Evolutionary conservation across 495 filamentous ascomycete genomes (phyloP).

Genomic region (Tuber melanosporum): DNA sequence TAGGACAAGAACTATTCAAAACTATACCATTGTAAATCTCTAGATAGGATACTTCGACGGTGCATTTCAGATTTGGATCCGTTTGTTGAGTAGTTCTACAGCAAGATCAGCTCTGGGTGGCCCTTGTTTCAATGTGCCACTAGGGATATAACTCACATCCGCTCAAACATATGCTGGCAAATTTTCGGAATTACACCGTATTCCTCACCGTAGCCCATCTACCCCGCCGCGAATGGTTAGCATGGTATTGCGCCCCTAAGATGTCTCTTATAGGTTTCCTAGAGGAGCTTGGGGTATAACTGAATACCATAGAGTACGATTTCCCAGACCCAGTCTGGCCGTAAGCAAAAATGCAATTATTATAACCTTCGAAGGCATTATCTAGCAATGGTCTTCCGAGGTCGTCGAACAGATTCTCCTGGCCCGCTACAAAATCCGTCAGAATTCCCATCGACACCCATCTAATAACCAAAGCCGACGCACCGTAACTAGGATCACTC

Average conservation of each 20-base stretch:
- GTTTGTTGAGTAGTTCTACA: constrained; percentile 54
- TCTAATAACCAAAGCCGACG: constrained; percentile 13
- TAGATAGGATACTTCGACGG: constrained; percentile 96
- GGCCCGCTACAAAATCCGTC: constrained; percentile 52
- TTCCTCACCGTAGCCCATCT: constrained; percentile 95
- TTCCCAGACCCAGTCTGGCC: constrained; percentile 98
- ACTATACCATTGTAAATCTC: constrained; percentile 81
- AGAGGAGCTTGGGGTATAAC: background rate
- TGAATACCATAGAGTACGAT: constrained; percentile 78
- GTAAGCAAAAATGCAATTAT: constrained; percentile 99
- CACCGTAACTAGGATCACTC: constrained; percentile 64
- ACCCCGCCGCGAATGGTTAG: constrained; percentile 28
- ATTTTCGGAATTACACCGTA: constrained; percentile 96
- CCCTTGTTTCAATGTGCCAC: background rate
- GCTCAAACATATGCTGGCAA: constrained; percentile 92
- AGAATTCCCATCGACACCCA: constrained; percentile 9
- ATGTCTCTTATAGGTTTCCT: background rate
- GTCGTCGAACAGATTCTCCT: constrained; percentile 81
- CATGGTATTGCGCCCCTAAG: background rate
- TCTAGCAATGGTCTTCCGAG: constrained; percentile 86
- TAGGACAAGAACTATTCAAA: background rate
- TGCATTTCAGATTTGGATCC: constrained; percentile 75
- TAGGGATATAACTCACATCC: constrained; percentile 51
- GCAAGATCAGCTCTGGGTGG: constrained; percentile 17
- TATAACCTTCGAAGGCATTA: constrained; percentile 98